Percentiles rank a stretch among this genome's conserved stretches.
Conservation (phyloP, 2,329 filamentous ascomycete genomes). For the Didymella pinodella region DNA sequence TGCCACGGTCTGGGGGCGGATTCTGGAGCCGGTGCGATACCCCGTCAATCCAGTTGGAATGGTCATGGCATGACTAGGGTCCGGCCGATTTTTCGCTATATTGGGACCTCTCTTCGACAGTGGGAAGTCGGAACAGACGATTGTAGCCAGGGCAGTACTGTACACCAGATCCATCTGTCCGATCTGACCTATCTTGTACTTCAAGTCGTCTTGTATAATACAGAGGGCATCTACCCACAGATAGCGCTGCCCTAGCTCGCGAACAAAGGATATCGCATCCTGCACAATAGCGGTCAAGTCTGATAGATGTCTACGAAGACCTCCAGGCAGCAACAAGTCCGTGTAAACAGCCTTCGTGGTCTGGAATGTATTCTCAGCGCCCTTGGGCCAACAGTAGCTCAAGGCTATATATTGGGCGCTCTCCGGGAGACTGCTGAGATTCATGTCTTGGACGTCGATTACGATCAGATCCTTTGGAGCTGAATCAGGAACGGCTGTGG, state of each 20-base stretch:
- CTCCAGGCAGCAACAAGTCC: no score
- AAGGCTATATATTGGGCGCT: neutral
- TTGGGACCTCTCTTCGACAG: no score
- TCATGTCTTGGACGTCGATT: neutral
- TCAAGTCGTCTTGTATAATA: neutral
- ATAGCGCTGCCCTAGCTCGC: neutral
- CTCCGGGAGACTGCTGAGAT: neutral
- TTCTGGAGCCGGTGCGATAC: no score
- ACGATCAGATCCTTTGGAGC: neutral
- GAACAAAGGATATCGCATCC: neutral
- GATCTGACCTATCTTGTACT: neutral
- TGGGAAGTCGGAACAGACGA: neutral
- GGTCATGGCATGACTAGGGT: no score
- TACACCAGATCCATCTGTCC: neutral
- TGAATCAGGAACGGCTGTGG: neutral
- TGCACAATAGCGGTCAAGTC: neutral
- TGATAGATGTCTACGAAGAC: neutral
- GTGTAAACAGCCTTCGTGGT: no score
- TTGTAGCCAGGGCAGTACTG: neutral
- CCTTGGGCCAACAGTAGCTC: neutral
- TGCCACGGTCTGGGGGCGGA: no score
- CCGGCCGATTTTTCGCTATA: no score
- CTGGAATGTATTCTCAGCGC: no score
- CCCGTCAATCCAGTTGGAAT: no score
- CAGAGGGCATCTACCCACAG: neutral